Evolutionary conservation across 116 monocot genomes (phyloP).

Genomic region (Trichopus zeylanicus): DNA sequence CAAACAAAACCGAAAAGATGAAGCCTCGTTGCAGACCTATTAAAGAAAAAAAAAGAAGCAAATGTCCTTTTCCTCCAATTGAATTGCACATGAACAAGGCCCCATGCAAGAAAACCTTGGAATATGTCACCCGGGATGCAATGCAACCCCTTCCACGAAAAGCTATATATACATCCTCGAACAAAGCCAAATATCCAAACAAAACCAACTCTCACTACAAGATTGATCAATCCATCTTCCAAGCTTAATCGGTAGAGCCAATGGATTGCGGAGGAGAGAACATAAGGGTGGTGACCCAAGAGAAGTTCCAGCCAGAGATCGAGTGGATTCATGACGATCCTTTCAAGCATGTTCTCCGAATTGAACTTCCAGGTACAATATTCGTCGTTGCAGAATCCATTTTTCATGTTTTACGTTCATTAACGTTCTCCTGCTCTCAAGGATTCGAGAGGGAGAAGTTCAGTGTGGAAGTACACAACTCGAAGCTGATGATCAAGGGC

Average conservation of each 20-base stretch:
- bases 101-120: slow-evolving; percentile 4
- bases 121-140: background rate
- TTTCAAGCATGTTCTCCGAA: background rate
- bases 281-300: background rate
- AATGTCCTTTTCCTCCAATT: background rate
- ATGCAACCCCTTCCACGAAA: background rate
- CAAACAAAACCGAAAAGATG: background rate
- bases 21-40: background rate
- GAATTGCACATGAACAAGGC: background rate
- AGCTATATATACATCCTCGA: background rate
- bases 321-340: background rate
- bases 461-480: slow-evolving; percentile 38
- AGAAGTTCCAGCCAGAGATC: background rate
- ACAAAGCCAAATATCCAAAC: background rate
- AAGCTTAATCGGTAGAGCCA: too few species aligned
- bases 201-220: too few species aligned
- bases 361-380: background rate
- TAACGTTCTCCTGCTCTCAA: background rate
- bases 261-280: background rate
- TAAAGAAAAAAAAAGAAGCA: background rate
- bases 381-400: background rate
- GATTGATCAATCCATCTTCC: background rate
- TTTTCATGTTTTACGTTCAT: background rate
- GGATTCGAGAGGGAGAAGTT: slow-evolving; percentile 63
- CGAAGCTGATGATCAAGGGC: slow-evolving; percentile 26